phyloP scores from a whole-genome alignment of 257 asterid species.

The Jaltomata sinuosa region DNA sequence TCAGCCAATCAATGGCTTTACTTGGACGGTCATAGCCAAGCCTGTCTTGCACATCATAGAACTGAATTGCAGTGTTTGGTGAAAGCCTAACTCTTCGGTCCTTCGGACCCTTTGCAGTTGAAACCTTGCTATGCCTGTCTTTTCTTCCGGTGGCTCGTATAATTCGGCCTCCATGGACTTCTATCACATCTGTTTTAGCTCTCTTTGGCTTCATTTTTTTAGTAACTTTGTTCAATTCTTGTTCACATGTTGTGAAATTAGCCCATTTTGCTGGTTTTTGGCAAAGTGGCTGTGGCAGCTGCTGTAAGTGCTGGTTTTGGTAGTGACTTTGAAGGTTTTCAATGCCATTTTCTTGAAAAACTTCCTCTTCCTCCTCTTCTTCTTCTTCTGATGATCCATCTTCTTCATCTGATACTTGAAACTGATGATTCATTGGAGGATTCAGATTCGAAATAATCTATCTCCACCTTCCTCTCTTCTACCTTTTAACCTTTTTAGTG shows the following conservation, averaged over 20 bases:
- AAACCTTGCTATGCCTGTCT: slow-evolving; percentile 97
- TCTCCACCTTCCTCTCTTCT: not conserved
- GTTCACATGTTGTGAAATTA: not conserved
- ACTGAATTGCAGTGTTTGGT: slow-evolving; percentile 95
- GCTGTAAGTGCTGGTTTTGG: not conserved
- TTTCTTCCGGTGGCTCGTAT: slow-evolving; percentile 84
- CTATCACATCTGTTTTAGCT: slow-evolving; percentile 47
- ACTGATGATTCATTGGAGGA: not conserved
- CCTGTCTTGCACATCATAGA: slow-evolving; percentile 96
- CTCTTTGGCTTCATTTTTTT: not conserved
- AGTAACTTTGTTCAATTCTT: not conserved
- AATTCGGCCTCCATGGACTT: slow-evolving; percentile 94
- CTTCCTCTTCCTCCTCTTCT: not conserved
- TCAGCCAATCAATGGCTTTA: slow-evolving; percentile 96
- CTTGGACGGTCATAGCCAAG: slow-evolving; percentile 98
- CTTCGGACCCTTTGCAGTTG: slow-evolving; percentile 93
- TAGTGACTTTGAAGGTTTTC: not conserved
- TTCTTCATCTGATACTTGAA: not conserved
- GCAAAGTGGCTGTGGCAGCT: not conserved
- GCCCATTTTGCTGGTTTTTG: not conserved
- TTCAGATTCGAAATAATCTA: not conserved
- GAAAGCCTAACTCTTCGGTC: slow-evolving; percentile 97
- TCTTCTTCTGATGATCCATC: not conserved
- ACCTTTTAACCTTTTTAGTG: not conserved
- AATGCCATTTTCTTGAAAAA: not conserved